Base-by-base conservation (phyloP, 805 yeast genomes). In the Tetrapisispora phaffii region DNA sequence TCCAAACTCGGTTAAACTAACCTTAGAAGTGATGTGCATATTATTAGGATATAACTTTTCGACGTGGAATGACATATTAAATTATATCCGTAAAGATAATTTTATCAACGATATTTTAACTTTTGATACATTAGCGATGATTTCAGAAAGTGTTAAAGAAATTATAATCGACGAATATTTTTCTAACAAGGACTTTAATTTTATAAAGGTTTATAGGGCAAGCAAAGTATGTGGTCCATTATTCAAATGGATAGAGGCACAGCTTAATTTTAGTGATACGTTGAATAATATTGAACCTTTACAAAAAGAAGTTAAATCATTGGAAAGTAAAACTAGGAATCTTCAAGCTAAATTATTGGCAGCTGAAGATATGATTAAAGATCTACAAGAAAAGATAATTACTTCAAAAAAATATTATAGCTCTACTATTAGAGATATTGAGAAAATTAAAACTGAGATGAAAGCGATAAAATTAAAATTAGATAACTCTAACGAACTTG, bases 201-300 rank as follows among this genome's bases (percentile, higher is more conserved):
- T 66, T 54, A 88, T 81, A 40, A 66, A 84, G 0, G 95, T 86
- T 0, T 77, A 84, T 54, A 70, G 97, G 34, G 97, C 97, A 4
- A 83, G 95, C 62, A 87, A 85, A 57, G 97, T 97, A 0, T 87
- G 97, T 67, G 97, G 96, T 0, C 97, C 97, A 0, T 66, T 90
- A 31, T 57, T 84, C 17, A 80, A 80, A 49, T 90, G 97, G 97
- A 89, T 88, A 0, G 72, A 73, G 44, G 97, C 97, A 0, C 97
- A 90, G 51, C 69, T 88, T n/a, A 68, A 72, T n/a, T 90, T 82
- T 57, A 75, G 90, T 0, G 57, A 75, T 1, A 82, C 88, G 20
- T 65, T 86, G 37, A 82, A 83, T 32, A 74, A 72, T 42, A 75
- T 90, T 22, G 83, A 77, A 0, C 97, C 97, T 0, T 62, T 90